Evolutionary conservation across 2,329 filamentous ascomycete genomes (phyloP).

Genomic region (Akanthomyces lecanii): DNA sequence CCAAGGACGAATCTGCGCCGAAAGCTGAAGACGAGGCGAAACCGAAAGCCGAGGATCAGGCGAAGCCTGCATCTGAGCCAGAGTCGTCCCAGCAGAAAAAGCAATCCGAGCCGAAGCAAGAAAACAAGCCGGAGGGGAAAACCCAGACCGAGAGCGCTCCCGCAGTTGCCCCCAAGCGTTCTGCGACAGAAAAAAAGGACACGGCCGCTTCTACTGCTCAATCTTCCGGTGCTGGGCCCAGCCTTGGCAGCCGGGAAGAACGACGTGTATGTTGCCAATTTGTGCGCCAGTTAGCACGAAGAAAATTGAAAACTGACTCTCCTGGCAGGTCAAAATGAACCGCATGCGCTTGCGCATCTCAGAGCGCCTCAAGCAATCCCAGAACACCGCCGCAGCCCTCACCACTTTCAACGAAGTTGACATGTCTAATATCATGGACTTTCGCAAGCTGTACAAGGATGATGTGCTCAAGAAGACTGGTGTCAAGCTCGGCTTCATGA

Average conservation of each 20-base stretch:
- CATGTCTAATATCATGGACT: slow-evolving; percentile 96
- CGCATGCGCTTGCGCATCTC: slow-evolving; percentile 97
- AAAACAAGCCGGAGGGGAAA: slow-evolving; percentile 31
- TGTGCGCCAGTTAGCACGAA: neutral
- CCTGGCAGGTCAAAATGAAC: slow-evolving; percentile 91
- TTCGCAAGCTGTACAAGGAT: slow-evolving; percentile 96
- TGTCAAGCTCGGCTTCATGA: slow-evolving; percentile 99
- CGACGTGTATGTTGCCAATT: slow-evolving; percentile 61
- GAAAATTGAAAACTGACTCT: neutral
- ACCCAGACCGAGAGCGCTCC: slow-evolving; percentile 23
- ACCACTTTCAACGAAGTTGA: slow-evolving; percentile 99
- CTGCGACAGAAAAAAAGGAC: slow-evolving; percentile 26
- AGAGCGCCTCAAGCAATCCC: slow-evolving; percentile 96
- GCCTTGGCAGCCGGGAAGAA: slow-evolving; percentile 75
- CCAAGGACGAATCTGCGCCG: slow-evolving; percentile 38
- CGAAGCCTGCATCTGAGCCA: slow-evolving; percentile 20
- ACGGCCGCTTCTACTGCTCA: slow-evolving; percentile 19
- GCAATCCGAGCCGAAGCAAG: slow-evolving; percentile 26
- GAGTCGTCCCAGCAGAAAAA: slow-evolving; percentile 20
- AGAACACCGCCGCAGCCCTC: slow-evolving; percentile 94
- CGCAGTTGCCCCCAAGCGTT: neutral
- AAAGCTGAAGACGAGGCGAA: slow-evolving; percentile 27
- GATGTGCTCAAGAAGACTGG: slow-evolving; percentile 93
- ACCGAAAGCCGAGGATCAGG: slow-evolving; percentile 27
- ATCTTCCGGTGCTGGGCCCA: slow-evolving; percentile 24